Evolutionary conservation across 169 alveolate species (phyloP).

Genomic region (Babesia microti): DNA sequence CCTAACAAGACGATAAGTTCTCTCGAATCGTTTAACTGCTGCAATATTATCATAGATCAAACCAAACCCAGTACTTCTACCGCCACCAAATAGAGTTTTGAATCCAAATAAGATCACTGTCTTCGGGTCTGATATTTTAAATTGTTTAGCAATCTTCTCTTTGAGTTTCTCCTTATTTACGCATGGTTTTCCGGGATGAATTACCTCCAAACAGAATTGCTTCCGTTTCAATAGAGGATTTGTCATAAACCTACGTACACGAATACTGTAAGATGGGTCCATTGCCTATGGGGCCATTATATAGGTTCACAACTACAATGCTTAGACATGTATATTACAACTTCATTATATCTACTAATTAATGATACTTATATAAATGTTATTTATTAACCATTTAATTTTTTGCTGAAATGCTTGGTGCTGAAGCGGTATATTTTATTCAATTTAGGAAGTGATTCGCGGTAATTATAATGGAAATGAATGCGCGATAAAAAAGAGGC

Average conservation of each 20-base stretch:
- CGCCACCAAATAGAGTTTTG: slow-evolving; percentile 92
- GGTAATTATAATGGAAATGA: slow-evolving; percentile 29
- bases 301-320: too few species aligned
- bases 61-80: slow-evolving; percentile 88
- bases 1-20: slow-evolving; percentile 71
- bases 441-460: slow-evolving; percentile 6
- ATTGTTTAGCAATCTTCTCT: slow-evolving; percentile 77
- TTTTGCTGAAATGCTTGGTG: too few species aligned
- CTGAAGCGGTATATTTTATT: not conserved
- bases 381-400: too few species aligned
- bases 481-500: slow-evolving; percentile 45
- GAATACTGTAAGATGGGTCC: slow-evolving; percentile 54
- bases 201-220: slow-evolving; percentile 80
- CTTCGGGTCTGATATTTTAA: slow-evolving; percentile 70
- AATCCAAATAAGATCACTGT: slow-evolving; percentile 79
- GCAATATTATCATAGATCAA: slow-evolving; percentile 80
- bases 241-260: slow-evolving; percentile 73
- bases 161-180: slow-evolving; percentile 80
- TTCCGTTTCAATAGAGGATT: slow-evolving; percentile 81
- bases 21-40: slow-evolving; percentile 76
- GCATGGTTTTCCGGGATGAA: slow-evolving; percentile 84
- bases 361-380: too few species aligned
- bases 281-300: too few species aligned
- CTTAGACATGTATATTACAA: too few species aligned
- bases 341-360: too few species aligned